phyloP scores from a whole-genome alignment of 306 rosid genomes.

The Rubus idaeus region DNA sequence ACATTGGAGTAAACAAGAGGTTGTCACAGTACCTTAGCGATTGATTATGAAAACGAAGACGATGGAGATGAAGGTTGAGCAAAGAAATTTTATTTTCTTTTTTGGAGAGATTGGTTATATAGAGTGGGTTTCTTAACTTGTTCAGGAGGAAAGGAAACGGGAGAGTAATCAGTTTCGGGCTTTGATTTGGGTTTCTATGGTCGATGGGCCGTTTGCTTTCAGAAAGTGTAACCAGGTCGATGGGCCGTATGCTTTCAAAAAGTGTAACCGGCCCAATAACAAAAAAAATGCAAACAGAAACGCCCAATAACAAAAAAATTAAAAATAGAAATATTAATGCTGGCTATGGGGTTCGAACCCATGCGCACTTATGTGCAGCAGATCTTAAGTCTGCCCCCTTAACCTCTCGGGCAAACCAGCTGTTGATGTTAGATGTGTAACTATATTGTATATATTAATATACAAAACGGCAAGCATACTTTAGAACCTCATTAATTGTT shows the following conservation, averaged over 20 bases:
- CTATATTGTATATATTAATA: background rate
- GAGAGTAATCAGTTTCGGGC: background rate
- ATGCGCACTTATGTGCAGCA: constrained; percentile 45
- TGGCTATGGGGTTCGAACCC: constrained; percentile 44
- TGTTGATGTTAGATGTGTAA: fast-evolving
- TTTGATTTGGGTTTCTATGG: background rate
- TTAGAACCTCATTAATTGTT: background rate
- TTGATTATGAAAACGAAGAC: constrained; percentile 11
- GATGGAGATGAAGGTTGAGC: constrained; percentile 17
- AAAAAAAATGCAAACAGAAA: too few species aligned
- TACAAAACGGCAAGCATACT: background rate
- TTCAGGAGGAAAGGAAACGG: background rate
- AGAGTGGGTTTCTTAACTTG: background rate
- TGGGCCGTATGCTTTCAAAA: background rate
- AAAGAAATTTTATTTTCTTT: background rate
- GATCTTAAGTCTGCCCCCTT: constrained; percentile 39
- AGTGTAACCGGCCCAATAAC: background rate
- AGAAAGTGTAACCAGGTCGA: background rate
- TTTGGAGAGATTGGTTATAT: background rate
- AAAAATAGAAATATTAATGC: background rate
- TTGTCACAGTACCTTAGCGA: constrained; percentile 16
- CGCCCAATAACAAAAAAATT: background rate
- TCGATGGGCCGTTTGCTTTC: background rate
- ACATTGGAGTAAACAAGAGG: background rate
- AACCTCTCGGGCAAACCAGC: constrained; percentile 35